A percentile compares a stretch with the other conserved stretches of the same genome.
phyloP scores from a whole-genome alignment of 2,329 filamentous ascomycete species.

The Arthrobotrys pseudoclavata region DNA sequence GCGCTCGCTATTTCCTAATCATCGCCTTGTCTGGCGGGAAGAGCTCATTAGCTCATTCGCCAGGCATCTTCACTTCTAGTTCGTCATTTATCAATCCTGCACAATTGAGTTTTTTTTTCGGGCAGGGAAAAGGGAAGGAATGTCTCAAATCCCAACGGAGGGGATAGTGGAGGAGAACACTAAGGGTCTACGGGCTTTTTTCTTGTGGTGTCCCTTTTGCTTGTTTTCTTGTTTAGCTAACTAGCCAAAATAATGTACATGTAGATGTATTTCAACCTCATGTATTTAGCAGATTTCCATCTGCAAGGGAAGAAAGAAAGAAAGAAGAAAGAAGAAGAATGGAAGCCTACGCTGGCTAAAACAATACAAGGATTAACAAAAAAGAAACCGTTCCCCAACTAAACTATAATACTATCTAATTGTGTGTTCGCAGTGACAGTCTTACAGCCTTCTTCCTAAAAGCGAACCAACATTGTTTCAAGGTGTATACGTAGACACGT shows the following conservation, averaged over 20 bases:
- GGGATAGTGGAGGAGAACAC: slow-evolving; percentile 13
- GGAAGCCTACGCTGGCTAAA: slow-evolving; percentile 46
- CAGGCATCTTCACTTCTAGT: slow-evolving; percentile 43
- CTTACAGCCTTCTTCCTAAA: background rate
- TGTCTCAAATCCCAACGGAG: slow-evolving; percentile 25
- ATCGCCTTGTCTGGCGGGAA: slow-evolving; percentile 40
- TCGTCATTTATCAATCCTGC: slow-evolving; percentile 41
- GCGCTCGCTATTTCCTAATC: slow-evolving; percentile 56
- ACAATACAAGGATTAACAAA: slow-evolving; percentile 40
- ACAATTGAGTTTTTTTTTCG: slow-evolving; percentile 37
- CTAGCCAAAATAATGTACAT: slow-evolving; percentile 36
- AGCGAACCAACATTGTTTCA: slow-evolving; percentile 30
- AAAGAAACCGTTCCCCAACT: slow-evolving; percentile 10
- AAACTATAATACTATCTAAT: background rate
- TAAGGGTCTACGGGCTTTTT: slow-evolving; percentile 26
- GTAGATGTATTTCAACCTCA: slow-evolving; percentile 57
- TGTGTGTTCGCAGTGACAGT: background rate
- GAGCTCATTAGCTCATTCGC: slow-evolving; percentile 60
- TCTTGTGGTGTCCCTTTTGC: slow-evolving; percentile 40
- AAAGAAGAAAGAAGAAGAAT: slow-evolving; percentile 41
- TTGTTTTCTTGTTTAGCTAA: slow-evolving; percentile 22
- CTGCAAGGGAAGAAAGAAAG: slow-evolving; percentile 15
- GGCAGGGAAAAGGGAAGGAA: slow-evolving; percentile 44
- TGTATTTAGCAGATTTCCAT: slow-evolving; percentile 45
- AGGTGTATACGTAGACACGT: slow-evolving; percentile 37